These are phyloP conservation scores for Backusella australiensis DNA, from an alignment of 192 early-diverging fungal genomes.

Conservation along the genomic window DNA sequence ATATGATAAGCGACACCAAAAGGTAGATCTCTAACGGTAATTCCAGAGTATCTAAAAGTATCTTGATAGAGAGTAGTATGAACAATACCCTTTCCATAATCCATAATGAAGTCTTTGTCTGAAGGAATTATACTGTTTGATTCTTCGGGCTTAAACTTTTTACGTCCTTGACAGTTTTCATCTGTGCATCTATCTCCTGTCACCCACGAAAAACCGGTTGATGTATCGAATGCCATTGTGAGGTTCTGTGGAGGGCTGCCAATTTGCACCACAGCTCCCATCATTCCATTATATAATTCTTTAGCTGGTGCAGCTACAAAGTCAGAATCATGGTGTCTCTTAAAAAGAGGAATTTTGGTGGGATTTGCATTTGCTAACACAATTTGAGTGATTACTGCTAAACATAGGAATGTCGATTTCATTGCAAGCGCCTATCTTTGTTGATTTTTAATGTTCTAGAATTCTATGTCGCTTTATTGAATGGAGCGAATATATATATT, in stretches of 20 bases:
- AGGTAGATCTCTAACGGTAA: constrained; percentile 26
- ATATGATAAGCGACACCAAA: constrained; percentile 36
- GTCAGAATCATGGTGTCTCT: constrained; percentile 1
- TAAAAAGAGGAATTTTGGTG: constrained; percentile 27
- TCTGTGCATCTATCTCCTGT: constrained; percentile 13
- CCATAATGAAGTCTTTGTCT: constrained; percentile 25
- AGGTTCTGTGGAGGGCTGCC: background rate
- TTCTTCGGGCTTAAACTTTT: constrained; percentile 26
- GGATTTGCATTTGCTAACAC: constrained; percentile 8
- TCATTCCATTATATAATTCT: background rate
- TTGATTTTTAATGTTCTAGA: background rate
- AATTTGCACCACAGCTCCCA: background rate
- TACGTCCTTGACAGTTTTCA: constrained; percentile 31
- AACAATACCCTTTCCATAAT: constrained; percentile 26
- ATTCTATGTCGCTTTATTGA: background rate
- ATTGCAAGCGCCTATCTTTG: background rate
- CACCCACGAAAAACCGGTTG: constrained; percentile 30
- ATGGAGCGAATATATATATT: background rate
- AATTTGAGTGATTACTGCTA: constrained; percentile 4
- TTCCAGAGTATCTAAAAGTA: constrained; percentile 21
- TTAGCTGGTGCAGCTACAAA: background rate
- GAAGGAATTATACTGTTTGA: constrained; percentile 17
- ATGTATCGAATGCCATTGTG: constrained; percentile 1
- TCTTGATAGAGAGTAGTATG: constrained; percentile 30
- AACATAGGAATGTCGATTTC: constrained; percentile 1